phyloP scores from a whole-genome alignment of 2,329 filamentous ascomycete genomes.

The Cercospora sp. region DNA sequence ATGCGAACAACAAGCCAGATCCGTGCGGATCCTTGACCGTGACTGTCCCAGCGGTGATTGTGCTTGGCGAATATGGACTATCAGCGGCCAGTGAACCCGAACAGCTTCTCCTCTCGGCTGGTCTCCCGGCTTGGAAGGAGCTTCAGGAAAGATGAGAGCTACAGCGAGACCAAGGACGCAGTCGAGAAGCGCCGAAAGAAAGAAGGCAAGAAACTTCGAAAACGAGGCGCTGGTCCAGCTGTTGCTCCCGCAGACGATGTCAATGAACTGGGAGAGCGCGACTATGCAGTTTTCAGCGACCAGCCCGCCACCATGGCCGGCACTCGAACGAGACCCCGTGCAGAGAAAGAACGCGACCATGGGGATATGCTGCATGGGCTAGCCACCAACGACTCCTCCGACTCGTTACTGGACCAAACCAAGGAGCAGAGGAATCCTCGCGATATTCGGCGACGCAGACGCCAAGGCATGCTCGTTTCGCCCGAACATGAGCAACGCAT shows the following conservation, averaged over 20 bases:
- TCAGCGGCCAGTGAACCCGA: slow-evolving; percentile 31
- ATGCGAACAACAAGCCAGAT: slow-evolving; percentile 2
- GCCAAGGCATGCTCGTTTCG: slow-evolving; percentile 22
- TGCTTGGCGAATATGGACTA: slow-evolving; percentile 31
- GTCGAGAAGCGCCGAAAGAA: slow-evolving; percentile 33
- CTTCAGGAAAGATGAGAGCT: slow-evolving; percentile 35
- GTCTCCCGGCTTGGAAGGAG: slow-evolving; percentile 33
- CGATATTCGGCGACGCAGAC: slow-evolving; percentile 13
- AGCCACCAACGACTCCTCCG: slow-evolving; percentile 41
- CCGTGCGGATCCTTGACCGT: background rate
- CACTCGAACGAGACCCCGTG: slow-evolving; percentile 1
- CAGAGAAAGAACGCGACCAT: slow-evolving; percentile 33
- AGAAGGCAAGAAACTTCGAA: slow-evolving; percentile 26
- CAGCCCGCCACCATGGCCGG: slow-evolving; percentile 26
- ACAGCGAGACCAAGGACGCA: slow-evolving; percentile 33
- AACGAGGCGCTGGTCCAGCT: slow-evolving; percentile 22
- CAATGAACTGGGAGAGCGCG: slow-evolving; percentile 38
- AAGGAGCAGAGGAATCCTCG: slow-evolving; percentile 10
- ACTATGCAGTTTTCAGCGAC: slow-evolving; percentile 36
- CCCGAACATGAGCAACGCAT: slow-evolving; percentile 45
- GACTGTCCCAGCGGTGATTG: background rate
- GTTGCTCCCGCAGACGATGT: slow-evolving; percentile 24
- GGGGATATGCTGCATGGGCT: slow-evolving; percentile 44
- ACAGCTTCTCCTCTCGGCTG: slow-evolving; percentile 34
- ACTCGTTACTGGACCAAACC: slow-evolving; percentile 35